Base-by-base conservation (phyloP, 2,329 filamentous ascomycete genomes). In the Paecilomyces formosus region DNA sequence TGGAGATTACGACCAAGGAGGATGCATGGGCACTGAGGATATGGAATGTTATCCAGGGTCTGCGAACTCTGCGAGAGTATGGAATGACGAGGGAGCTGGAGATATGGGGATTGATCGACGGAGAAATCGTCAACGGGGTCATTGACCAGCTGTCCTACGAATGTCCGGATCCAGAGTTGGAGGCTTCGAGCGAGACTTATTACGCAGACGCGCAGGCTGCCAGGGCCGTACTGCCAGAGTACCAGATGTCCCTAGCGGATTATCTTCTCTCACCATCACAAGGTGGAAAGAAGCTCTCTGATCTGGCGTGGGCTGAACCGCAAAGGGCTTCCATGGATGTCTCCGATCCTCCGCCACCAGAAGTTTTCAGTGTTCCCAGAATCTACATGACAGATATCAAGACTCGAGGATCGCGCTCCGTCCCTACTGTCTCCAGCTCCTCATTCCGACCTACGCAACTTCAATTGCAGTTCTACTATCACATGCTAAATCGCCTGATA, bases 351-450 rank as follows among this genome's bases (percentile, higher is more conserved):
- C n/a, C 57, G 57, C 24, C 57, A 18, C 18, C 26, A 22, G 66
- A 65, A n/a, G 60, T 66, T 5, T 65, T 66, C 55, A 62, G 63
- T 18, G 55, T 72, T 3, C 66, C 68, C 2, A 71, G 77, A 57
- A 73, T 88, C n/a, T 97, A 95, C 71, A 78, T 99, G 54, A 87
- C 86, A 0, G 94, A 99, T 66, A 85, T 96, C 63, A 99, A 99
- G 74, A 97, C 93, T 0, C 84, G 92, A 54, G 71, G 63, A 4
- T 84, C 82, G 3, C 78, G 76, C n/a, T 82, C 80, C 2, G 69
- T 90, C 2, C 90, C 92, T 1, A 80, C 83, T 1, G 67, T 76
- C 26, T 74, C 71, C 58, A 84, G 85, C 22, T 78, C 84, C 0
- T 83, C 86, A 0, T 80, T 90, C 52, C 84, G 88, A 11, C 90